A percentile compares a stretch with the other conserved stretches of the same genome.
Evolutionary conservation across 345 rosid species (phyloP).

Genomic region (Balakata baccata): DNA sequence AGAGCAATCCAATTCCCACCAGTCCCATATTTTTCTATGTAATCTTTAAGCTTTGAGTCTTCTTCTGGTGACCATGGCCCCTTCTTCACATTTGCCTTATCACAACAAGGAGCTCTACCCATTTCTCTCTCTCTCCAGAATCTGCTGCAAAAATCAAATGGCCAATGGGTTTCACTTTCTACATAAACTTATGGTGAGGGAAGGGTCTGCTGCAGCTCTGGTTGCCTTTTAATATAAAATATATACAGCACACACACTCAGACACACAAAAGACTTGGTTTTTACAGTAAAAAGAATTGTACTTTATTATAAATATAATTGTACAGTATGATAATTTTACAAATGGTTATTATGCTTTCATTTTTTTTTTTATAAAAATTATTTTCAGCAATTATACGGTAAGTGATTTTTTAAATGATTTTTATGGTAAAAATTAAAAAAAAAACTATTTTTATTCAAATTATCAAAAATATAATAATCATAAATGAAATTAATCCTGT

Average conservation of each 20-base stretch:
- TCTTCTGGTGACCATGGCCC: constrained; percentile 99
- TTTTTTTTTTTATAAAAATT: too few species aligned
- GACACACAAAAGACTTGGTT: not conserved
- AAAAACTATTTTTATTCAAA: too few species aligned
- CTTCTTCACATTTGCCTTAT: constrained; percentile 89
- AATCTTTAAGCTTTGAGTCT: constrained; percentile 78
- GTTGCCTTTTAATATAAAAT: constrained; percentile 14
- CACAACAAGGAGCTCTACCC: constrained; percentile 99
- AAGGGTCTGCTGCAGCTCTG: not conserved
- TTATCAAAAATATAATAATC: too few species aligned
- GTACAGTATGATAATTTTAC: too few species aligned
- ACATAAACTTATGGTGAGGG: constrained; percentile 10
- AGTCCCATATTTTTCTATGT: constrained; percentile 76
- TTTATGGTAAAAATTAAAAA: too few species aligned
- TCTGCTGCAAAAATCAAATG: not conserved
- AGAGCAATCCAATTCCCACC: constrained; percentile 96
- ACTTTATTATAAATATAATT: constrained; percentile 6
- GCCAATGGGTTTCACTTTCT: constrained; percentile 17
- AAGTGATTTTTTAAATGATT: too few species aligned
- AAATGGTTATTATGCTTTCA: too few species aligned
- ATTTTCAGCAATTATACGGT: too few species aligned
- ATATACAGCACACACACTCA: constrained; percentile 7
- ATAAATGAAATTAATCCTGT: too few species aligned
- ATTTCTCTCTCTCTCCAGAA: constrained; percentile 35
- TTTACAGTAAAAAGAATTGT: not conserved